phyloP scores from a whole-genome alignment of 2,329 filamentous ascomycete species.

The Paracoccidioides brasiliensis region DNA sequence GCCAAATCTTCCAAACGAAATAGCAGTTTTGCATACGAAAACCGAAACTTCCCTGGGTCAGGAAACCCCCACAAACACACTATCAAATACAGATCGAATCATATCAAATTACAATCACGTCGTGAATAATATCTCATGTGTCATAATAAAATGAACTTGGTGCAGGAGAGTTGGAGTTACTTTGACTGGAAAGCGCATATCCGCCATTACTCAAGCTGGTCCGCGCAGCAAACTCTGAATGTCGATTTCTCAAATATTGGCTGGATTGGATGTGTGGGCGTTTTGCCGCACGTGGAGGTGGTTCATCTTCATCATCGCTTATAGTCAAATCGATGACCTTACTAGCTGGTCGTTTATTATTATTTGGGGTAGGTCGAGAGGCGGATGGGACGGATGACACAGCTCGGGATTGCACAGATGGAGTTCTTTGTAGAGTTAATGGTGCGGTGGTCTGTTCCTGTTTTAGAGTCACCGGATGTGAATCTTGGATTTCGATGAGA shows the following conservation, averaged over 20 bases:
- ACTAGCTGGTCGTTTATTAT: slow-evolving; percentile 35
- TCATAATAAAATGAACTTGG: slow-evolving; percentile 8
- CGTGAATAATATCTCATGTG: slow-evolving; percentile 4
- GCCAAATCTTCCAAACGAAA: slow-evolving; percentile 19
- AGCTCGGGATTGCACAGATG: slow-evolving; percentile 25
- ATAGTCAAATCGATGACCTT: slow-evolving; percentile 43
- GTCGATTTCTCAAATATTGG: slow-evolving; percentile 8
- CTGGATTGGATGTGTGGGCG: slow-evolving; percentile 14
- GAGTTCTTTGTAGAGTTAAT: slow-evolving; percentile 18
- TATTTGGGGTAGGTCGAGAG: slow-evolving; percentile 17
- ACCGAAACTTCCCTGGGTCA: too few relatives aligned
- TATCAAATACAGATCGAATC: too few relatives aligned
- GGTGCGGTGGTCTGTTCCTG: slow-evolving; percentile 19
- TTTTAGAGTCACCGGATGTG: slow-evolving; percentile 25
- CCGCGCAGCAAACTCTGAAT: slow-evolving; percentile 10
- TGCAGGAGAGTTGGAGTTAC: slow-evolving; percentile 9
- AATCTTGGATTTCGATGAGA: slow-evolving; percentile 37
- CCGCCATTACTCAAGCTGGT: slow-evolving; percentile 13
- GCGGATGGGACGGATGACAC: slow-evolving; percentile 28
- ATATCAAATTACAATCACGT: background rate
- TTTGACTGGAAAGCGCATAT: slow-evolving; percentile 12
- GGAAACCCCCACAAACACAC: background rate
- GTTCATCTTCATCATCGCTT: slow-evolving; percentile 40
- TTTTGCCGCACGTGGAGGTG: slow-evolving; percentile 27
- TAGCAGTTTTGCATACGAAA: too few relatives aligned